Conservation (phyloP, 2,329 filamentous ascomycete genomes). For the Penicillium sp. region DNA sequence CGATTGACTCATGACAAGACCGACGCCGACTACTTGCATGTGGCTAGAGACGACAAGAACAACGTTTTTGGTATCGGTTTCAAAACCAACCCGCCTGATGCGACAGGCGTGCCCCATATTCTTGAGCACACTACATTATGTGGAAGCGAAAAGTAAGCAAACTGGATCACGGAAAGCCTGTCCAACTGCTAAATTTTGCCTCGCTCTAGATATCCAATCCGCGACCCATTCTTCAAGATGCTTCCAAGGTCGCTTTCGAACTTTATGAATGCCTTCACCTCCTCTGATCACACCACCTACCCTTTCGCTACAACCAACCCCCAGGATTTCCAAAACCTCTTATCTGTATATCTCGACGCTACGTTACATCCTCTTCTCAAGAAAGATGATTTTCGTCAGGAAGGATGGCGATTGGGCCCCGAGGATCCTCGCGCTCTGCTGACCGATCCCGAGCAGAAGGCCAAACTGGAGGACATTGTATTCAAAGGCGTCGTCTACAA, state of each 20-base stretch:
- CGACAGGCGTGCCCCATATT: slow-evolving; percentile 94
- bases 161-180: neutral
- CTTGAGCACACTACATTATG: slow-evolving; percentile 96
- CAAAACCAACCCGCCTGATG: slow-evolving; percentile 97
- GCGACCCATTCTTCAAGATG: slow-evolving; percentile 99
- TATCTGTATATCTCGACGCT: slow-evolving; percentile 95
- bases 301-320: slow-evolving; percentile 96
- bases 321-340: slow-evolving; percentile 92
- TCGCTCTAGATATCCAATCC: slow-evolving; percentile 76
- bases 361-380: slow-evolving; percentile 89
- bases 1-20: slow-evolving; percentile 94
- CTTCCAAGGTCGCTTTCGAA: slow-evolving; percentile 96
- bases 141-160: slow-evolving; percentile 79
- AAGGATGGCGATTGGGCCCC: slow-evolving; percentile 94
- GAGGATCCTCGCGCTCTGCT: slow-evolving; percentile 72
- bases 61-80: slow-evolving; percentile 99
- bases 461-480: slow-evolving; percentile 63
- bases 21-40: slow-evolving; percentile 91
- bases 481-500: slow-evolving; percentile 99
- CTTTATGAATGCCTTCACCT: slow-evolving; percentile 99
- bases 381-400: slow-evolving; percentile 88
- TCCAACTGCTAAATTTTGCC: slow-evolving; percentile 12
- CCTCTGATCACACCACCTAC: slow-evolving; percentile 94
- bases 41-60: slow-evolving; percentile 92
- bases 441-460: slow-evolving; percentile 54